These are phyloP conservation scores for Leucosporidium yakuticum DNA, from an alignment of 768 basidiomycete species.

Conservation along the genomic window DNA sequence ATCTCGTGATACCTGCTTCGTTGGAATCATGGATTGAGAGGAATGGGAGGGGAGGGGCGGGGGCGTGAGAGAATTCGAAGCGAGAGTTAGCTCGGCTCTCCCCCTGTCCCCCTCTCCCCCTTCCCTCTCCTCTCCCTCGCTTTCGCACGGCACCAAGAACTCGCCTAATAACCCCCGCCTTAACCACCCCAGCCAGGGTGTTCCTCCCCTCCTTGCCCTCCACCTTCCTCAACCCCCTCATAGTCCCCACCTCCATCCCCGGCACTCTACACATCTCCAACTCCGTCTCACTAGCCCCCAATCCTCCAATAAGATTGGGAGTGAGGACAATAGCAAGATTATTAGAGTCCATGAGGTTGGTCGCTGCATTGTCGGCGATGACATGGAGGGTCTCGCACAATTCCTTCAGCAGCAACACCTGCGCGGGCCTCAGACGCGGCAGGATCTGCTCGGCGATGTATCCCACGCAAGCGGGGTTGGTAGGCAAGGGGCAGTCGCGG, in stretches of 20 bases:
- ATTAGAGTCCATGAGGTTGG: slow-evolving; percentile 18
- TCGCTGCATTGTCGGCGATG: not conserved
- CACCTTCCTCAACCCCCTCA: not conserved
- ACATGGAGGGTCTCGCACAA: slow-evolving; percentile 1
- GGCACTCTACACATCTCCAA: slow-evolving; percentile 7
- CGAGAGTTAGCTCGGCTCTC: no score
- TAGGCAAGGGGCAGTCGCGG: not conserved
- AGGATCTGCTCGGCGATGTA: slow-evolving; percentile 5
- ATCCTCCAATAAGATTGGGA: slow-evolving; percentile 16
- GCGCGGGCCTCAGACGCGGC: not conserved
- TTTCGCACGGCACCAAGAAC: no score
- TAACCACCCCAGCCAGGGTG: not conserved
- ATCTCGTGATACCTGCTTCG: no score
- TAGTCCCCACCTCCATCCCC: not conserved
- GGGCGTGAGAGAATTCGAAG: no score
- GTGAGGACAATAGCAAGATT: slow-evolving; percentile 26
- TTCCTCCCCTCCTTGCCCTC: not conserved
- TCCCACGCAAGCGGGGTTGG: not conserved
- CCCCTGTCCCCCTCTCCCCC: no score
- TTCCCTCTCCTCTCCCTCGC: no score
- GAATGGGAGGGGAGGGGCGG: no score
- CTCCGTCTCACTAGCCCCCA: not conserved
- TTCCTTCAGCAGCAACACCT: not conserved
- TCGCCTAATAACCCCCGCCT: not conserved
- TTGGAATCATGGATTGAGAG: no score